phyloP scores from a whole-genome alignment of 179 eudicot genomes.

The Silene noctiflora region DNA sequence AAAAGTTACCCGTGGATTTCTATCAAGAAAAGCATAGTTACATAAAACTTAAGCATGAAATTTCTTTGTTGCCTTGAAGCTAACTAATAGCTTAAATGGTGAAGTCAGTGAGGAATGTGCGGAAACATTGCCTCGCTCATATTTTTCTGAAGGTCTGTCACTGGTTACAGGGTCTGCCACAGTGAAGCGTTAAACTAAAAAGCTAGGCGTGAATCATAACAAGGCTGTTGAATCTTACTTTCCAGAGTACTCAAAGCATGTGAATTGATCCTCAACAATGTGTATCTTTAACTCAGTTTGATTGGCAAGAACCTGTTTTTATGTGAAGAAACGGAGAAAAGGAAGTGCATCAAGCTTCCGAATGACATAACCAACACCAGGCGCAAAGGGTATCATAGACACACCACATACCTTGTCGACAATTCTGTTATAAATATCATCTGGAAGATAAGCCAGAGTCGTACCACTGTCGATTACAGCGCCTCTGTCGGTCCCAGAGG shows the following conservation, averaged over 20 bases:
- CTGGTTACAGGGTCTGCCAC: too few species aligned
- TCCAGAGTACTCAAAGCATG: constrained; percentile 57
- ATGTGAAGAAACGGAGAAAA: constrained; percentile 5
- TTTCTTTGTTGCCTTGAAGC: background rate
- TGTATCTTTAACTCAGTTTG: constrained; percentile 52
- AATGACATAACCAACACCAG: constrained; percentile 2
- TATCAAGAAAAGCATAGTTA: background rate
- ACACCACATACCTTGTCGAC: constrained; percentile 41
- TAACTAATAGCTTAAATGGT: background rate
- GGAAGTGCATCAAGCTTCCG: constrained; percentile 4
- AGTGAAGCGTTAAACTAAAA: background rate
- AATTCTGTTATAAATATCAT: constrained; percentile 41
- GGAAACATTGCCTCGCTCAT: too few species aligned
- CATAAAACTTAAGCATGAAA: too few species aligned
- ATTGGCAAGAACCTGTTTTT: constrained; percentile 49
- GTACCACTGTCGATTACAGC: constrained; percentile 88
- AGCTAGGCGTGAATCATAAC: background rate
- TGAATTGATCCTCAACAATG: constrained; percentile 57
- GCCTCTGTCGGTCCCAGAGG: constrained; percentile 28
- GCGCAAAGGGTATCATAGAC: background rate
- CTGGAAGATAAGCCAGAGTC: constrained; percentile 82
- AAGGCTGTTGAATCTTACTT: constrained; percentile 45
- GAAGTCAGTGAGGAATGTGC: background rate
- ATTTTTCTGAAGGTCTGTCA: too few species aligned
- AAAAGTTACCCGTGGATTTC: background rate